Base-by-base conservation (phyloP, 1,284 basidiomycete genomes). In the Cryptococcus sp. region DNA sequence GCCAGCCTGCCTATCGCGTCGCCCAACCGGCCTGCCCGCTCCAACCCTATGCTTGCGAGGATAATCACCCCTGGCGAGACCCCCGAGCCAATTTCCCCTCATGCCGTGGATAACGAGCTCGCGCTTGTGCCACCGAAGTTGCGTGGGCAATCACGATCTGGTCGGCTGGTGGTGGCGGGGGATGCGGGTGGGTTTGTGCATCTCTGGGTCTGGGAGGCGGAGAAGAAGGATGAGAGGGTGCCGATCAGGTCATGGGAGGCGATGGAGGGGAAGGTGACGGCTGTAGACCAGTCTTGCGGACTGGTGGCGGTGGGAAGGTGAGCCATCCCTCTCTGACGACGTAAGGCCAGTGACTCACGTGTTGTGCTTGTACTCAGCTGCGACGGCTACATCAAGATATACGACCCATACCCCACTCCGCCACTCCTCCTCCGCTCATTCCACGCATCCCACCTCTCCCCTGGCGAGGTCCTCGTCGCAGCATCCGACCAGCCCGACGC, bases 381-480 rank as follows among this genome's bases (percentile, higher is more conserved):
- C 50, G 69, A 72, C 43, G 73, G 73, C 8, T 64, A 65, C 35
- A 68, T 75, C 40, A 69, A 70, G 33, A 59, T 76, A 18, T 76
- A 63, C 47, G 76, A 77, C 47, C 72, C 75, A 0, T 62, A 75
- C 2, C 64, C 73, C 1, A 42, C 53, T 4, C 52, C 58, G 0
- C 71, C 73, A 2, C 40, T 37, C 1, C 62, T 69, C 0, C 54
- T 77, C 0, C 69, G 73, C 4, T 49, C 63, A n/a, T 74, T 75
- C 62, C 61, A 68, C 39, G 63, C 68, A 16, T 54, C 61, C 16
- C 68, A 65, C 46, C 57, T 72, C 24, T 63, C 69, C 1, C 64
- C 72, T 0, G 66, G 64, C 21, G 71, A 76, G 46, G 52, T 60
- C 7, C 53, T 62, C 9, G 61, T 69, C 3, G 72, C 72, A 1